phyloP scores from a whole-genome alignment of 306 rosid species.

The Dryas alaskensis region DNA sequence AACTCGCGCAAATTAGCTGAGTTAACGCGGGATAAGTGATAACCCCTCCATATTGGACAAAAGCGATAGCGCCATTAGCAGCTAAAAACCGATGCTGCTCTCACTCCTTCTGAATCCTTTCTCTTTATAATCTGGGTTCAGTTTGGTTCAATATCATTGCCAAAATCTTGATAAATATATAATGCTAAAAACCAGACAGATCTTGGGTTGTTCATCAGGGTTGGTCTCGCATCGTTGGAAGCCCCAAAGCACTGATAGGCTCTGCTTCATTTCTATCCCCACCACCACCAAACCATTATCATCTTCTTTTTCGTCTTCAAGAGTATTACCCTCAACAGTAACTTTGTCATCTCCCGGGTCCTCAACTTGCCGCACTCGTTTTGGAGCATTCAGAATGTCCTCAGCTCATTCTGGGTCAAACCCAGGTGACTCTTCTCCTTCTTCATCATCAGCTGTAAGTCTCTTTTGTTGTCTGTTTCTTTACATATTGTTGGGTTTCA shows the following conservation, averaged over 20 bases:
- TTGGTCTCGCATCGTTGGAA: slow-evolving; percentile 43
- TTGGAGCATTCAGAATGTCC: slow-evolving; percentile 39
- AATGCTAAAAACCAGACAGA: slow-evolving; percentile 64
- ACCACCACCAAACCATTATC: slow-evolving; percentile 33
- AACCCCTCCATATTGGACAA: not conserved
- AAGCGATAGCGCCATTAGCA: not conserved
- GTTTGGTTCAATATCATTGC: not conserved
- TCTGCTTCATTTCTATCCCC: slow-evolving; percentile 41
- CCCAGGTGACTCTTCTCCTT: slow-evolving; percentile 36
- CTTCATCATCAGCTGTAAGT: slow-evolving; percentile 19
- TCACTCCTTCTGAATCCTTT: not conserved
- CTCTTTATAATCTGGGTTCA: not conserved
- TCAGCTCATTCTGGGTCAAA: slow-evolving; percentile 42
- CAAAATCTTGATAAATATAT: slow-evolving; percentile 16
- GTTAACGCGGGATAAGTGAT: slow-evolving; percentile 14
- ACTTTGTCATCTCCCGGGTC: slow-evolving; percentile 5
- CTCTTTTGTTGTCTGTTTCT: not conserved
- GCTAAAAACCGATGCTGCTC: not conserved
- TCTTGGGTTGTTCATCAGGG: slow-evolving; percentile 49
- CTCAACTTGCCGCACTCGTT: slow-evolving; percentile 35
- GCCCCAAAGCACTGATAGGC: slow-evolving; percentile 33
- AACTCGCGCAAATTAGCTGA: not conserved
- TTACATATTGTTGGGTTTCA: not conserved
- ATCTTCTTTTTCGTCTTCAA: slow-evolving; percentile 26
- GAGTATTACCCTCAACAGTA: not conserved